Conservation (phyloP, 2,329 filamentous ascomycete species). For the Bipolaris sorokiniana region DNA sequence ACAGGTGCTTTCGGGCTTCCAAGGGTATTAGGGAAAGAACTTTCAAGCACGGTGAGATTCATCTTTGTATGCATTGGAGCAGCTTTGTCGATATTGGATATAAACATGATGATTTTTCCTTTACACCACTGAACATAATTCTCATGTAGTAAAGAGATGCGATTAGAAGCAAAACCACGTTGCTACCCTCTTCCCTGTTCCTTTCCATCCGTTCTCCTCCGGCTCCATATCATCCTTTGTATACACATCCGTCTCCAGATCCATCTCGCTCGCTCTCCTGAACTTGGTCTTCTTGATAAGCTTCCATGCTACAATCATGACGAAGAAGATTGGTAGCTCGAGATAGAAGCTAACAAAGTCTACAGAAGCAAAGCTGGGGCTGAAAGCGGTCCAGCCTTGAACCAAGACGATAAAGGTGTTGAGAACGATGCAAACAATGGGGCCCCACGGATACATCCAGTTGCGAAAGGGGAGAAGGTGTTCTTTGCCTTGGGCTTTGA, state of each 20-base stretch:
- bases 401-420: constrained; percentile 41
- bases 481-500: constrained; percentile 56
- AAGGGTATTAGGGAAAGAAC: no score
- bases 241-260: constrained; percentile 41
- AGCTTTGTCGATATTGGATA: no score
- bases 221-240: constrained; percentile 40
- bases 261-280: constrained; percentile 34
- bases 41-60: no score
- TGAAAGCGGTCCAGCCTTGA: constrained; percentile 60
- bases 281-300: constrained; percentile 38
- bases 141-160: neutral
- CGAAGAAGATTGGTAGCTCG: constrained; percentile 43
- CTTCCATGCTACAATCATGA: constrained; percentile 40
- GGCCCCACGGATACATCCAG: constrained; percentile 61
- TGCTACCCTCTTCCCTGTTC: constrained; percentile 30
- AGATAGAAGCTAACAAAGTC: constrained; percentile 60
- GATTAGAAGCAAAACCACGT: constrained; percentile 38
- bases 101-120: neutral
- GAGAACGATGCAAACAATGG: constrained; percentile 43
- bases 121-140: no score
- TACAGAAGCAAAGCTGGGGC: constrained; percentile 49
- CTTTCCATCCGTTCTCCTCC: constrained; percentile 28
- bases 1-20: no score
- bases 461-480: constrained; percentile 62
- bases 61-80: no score